Conservation (phyloP, 1,139 yeast genomes). For the Hansenula sp. region DNA sequence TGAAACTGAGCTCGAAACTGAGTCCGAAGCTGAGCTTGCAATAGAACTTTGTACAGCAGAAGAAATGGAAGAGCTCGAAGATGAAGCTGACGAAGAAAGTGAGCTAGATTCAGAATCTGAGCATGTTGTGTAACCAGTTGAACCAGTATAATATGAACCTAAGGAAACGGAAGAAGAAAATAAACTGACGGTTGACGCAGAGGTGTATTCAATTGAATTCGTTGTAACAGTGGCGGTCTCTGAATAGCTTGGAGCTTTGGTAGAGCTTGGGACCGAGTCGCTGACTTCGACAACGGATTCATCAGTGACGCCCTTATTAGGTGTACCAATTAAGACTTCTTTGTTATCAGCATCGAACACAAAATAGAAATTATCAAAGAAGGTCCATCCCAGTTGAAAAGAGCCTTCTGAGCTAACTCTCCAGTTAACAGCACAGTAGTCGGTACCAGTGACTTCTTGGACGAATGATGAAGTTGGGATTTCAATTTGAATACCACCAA, state of each 20-base stretch:
- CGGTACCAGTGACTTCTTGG: constrained; percentile 7
- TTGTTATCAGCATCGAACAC: constrained; percentile 13
- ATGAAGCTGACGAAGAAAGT: background rate
- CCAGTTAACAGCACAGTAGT: constrained; percentile 10
- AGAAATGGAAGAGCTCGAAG: background rate
- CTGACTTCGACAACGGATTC: constrained; percentile 7
- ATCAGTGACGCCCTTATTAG: constrained; percentile 7
- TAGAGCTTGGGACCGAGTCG: constrained; percentile 2
- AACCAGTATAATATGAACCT: constrained; percentile 4
- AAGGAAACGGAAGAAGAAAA: constrained; percentile 4
- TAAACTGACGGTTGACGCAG: constrained; percentile 4
- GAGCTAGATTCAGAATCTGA: constrained; percentile 1
- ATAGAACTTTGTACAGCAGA: background rate
- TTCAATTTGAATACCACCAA: constrained; percentile 12
- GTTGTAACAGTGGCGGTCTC: constrained; percentile 1
- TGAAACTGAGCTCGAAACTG: background rate
- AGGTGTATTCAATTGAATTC: constrained; percentile 1
- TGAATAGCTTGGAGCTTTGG: constrained; percentile 1
- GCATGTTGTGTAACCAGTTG: constrained; percentile 7
- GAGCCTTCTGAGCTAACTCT: constrained; percentile 5
- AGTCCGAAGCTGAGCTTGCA: background rate
- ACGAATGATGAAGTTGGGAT: constrained; percentile 10
- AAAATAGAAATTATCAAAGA: constrained; percentile 10
- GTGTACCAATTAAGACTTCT: constrained; percentile 8
- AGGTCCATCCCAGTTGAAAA: constrained; percentile 16